phyloP scores from a whole-genome alignment of 2,329 filamentous ascomycete species.

The Fusarium anguioides region DNA sequence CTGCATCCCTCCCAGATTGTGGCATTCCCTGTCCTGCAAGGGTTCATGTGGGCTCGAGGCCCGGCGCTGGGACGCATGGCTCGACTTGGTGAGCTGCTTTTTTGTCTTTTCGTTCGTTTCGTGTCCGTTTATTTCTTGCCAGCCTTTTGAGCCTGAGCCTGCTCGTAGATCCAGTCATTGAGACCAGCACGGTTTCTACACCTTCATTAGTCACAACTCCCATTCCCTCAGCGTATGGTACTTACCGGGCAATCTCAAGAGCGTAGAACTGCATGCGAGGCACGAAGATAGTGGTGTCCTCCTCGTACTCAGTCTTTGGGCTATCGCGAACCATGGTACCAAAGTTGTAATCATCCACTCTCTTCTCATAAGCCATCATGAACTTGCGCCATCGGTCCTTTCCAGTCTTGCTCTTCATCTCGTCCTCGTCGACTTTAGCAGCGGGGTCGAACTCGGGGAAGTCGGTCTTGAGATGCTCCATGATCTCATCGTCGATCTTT shows the following conservation, averaged over 20 bases:
- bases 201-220: slow-evolving; percentile 46
- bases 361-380: slow-evolving; percentile 93
- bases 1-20: not conserved
- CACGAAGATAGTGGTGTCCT: slow-evolving; percentile 89
- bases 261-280: slow-evolving; percentile 69
- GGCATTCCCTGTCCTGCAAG: not conserved
- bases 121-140: slow-evolving; percentile 39
- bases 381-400: slow-evolving; percentile 97
- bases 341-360: slow-evolving; percentile 97
- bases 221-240: accelerated
- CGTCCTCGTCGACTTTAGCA: slow-evolving; percentile 84
- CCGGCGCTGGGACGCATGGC: slow-evolving; percentile 14
- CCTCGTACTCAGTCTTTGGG: slow-evolving; percentile 84
- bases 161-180: slow-evolving; percentile 97
- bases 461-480: slow-evolving; percentile 84
- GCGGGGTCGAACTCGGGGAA: slow-evolving; percentile 94
- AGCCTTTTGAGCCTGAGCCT: slow-evolving; percentile 71
- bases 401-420: slow-evolving; percentile 97
- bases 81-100: slow-evolving; percentile 12
- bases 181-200: slow-evolving; percentile 85
- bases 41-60: slow-evolving; percentile 10
- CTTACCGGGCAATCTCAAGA: slow-evolving; percentile 60
- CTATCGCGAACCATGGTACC: slow-evolving; percentile 89
- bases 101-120: slow-evolving; percentile 3
- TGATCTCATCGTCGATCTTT: slow-evolving; percentile 94